Percentiles rank a stretch among this genome's conserved stretches.
phyloP scores from a whole-genome alignment of 192 early-diverging fungal species.

The Rhizophagus prolifer region DNA sequence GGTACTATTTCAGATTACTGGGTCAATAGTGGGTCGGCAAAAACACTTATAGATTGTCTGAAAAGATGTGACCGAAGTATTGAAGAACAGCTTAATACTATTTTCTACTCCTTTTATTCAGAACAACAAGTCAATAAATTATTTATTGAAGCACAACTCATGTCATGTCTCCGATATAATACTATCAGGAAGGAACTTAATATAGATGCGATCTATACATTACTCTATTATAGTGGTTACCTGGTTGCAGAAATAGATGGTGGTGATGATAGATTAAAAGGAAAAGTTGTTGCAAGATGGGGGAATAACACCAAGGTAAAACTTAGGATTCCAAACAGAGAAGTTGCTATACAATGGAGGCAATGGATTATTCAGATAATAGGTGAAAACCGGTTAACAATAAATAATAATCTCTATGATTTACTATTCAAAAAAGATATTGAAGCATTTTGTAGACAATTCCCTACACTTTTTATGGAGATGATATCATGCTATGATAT shows the following conservation, averaged over 20 bases:
- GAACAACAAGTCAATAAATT: neutral
- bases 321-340: conserved; percentile 18
- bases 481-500: conserved; percentile 1
- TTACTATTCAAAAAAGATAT: no score
- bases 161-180: conserved; percentile 6
- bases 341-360: conserved; percentile 20
- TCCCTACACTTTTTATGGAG: conserved; percentile 5
- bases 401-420: neutral
- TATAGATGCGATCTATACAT: conserved; percentile 18
- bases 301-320: neutral
- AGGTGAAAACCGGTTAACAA: neutral
- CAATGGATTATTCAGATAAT: conserved; percentile 4
- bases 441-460: neutral
- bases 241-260: neutral
- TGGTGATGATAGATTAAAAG: neutral
- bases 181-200: no score
- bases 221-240: conserved; percentile 14
- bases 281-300: neutral
- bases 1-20: conserved; percentile 4
- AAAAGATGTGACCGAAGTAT: conserved; percentile 3
- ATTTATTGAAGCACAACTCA: neutral
- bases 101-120: no score
- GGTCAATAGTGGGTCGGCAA: conserved; percentile 5
- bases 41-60: neutral
- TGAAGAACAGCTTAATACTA: conserved; percentile 1